Evolutionary conservation across 108 stramenopile species (phyloP), one percentile per base, ranked within the genome.

Genomic region (Fragilariopsis cylindrus): DNA sequence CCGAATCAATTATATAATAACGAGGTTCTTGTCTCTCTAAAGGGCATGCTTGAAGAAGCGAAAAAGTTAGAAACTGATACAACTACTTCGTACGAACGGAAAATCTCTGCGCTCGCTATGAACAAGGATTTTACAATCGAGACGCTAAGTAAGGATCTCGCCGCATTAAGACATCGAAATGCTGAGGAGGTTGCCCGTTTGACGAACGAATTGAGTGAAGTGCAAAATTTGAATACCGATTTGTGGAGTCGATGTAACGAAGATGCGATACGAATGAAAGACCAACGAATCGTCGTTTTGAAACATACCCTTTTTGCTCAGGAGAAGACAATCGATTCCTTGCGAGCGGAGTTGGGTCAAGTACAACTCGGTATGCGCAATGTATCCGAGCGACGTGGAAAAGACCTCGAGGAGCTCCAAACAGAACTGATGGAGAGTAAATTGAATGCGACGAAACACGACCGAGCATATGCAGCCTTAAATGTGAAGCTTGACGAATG

Each of bases 261-360:
- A 11, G 80, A 81, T 45, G 9, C 7, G 69, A 67, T 94, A 18
- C 73, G 81, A 67, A 74, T 83, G 64, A 88, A 89, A 79, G 86
- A 89, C 73, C 67, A 82, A n/a, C 88, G 78, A 69, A 92, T 94
- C 7, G 78, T 81, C 39, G 84, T 79, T 8, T 70, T 94, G 42
- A 90, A 94, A 52, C 88, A 90, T 67, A 88, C 88, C 4, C 76
- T 94, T 39, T 77, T 81, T 45, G 93, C 91, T 43, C 90, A 92
- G 64, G 88, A 94, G 73, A 86, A 90, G 65, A 83, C 89, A 9
- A 79, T 92, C 18, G 82, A 85, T 3, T 84, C 79, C 21, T 87
- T 94, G 87, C 73, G 81, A 8, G 77, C 65, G n/a, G 91, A 94
- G 70, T 85, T 92, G 88, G 88, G 89, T 63, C 93, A 92, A 73